Evolutionary conservation across 495 filamentous ascomycete genomes (phyloP).

Genomic region (Staphylotrichum longicolle): DNA sequence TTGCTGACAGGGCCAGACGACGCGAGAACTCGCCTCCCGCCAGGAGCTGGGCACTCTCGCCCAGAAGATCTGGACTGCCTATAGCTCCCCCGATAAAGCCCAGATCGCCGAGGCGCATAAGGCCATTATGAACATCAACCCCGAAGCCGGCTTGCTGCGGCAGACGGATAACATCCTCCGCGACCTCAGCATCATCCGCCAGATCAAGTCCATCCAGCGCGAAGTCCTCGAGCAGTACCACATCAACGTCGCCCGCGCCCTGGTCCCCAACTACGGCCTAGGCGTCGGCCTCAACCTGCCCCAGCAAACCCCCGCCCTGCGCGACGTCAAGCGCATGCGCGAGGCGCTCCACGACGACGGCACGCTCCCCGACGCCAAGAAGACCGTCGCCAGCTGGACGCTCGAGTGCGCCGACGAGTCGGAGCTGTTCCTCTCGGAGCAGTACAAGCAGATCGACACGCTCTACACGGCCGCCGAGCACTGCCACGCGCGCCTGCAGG

Average conservation of each 20-base stretch:
- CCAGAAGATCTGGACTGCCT: conserved; percentile 15
- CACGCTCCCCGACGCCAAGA: neutral
- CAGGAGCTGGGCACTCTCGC: conserved; percentile 15
- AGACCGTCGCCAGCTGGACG: conserved; percentile 18
- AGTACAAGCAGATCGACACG: conserved; percentile 19
- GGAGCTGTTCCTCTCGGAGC: conserved; percentile 17
- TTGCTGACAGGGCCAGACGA: conserved; percentile 3
- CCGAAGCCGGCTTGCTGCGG: conserved; percentile 13
- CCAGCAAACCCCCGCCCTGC: conserved; percentile 11
- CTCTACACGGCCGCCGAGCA: conserved; percentile 20
- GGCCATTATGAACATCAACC: conserved; percentile 19
- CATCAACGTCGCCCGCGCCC: conserved; percentile 14
- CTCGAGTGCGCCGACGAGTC: conserved; percentile 19
- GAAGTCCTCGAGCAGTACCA: conserved; percentile 23
- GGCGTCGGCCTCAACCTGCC: neutral
- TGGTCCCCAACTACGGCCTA: conserved; percentile 16
- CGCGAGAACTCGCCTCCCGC: conserved; percentile 19
- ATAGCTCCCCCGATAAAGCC: conserved; percentile 20
- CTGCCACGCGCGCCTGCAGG: conserved; percentile 16
- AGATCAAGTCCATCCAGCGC: conserved; percentile 20
- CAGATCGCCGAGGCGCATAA: conserved; percentile 21
- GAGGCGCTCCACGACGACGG: conserved; percentile 9
- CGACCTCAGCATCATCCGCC: conserved; percentile 16
- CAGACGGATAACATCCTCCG: conserved; percentile 18
- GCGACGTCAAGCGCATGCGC: conserved; percentile 18